Evolutionary conservation across 257 asterid genomes (phyloP), one percentile per base, ranked within the genome.

Genomic region (Penstemon barbatus): DNA sequence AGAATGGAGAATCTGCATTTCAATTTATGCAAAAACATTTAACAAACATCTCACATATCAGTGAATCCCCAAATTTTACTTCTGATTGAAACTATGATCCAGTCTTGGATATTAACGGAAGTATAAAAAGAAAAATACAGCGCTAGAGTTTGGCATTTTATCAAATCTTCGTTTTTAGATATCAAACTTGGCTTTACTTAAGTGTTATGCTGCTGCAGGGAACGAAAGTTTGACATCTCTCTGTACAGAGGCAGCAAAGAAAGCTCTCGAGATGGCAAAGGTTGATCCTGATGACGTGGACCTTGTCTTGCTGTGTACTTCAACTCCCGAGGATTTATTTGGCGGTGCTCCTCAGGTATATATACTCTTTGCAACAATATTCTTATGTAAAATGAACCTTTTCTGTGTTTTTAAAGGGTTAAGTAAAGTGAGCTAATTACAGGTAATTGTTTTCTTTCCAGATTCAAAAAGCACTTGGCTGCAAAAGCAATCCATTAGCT

Each of bases 241-340:
- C 12, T 89, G 89, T 66, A 80, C 75, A 64, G 96, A 89, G 77
- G 96, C 96, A 11, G 86, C 94, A 51, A 76, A 73, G 78, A 87
- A 86, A 81, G 98, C 98, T 83, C 96, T 91, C 68, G 74, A 89
- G 77, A 91, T 91, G 98, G 98, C 98, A 3, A 71, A 81, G 77
- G 96, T 91, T 61, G 90, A 83, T 37, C 90, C 96, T 41, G 73
- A 73, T 62, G 96, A 89, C 3, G 90, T 91, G 57, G 94, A 91
- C 80, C 94, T 89, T 65, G 75, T 91, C 37, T 73, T 91, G 72
- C 54, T 91, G 78, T 89, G 96, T 65, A 85, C 94, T 70, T 91
- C 98, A 13, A 91, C 98, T 48, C 98, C 96, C 1, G 98, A 85
- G 61, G 96, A 87, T 77, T 77, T 89, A 59, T 91, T 91, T 71